phyloP scores from a whole-genome alignment of 2,329 filamentous ascomycete genomes.

The Fusarium penzigii region DNA sequence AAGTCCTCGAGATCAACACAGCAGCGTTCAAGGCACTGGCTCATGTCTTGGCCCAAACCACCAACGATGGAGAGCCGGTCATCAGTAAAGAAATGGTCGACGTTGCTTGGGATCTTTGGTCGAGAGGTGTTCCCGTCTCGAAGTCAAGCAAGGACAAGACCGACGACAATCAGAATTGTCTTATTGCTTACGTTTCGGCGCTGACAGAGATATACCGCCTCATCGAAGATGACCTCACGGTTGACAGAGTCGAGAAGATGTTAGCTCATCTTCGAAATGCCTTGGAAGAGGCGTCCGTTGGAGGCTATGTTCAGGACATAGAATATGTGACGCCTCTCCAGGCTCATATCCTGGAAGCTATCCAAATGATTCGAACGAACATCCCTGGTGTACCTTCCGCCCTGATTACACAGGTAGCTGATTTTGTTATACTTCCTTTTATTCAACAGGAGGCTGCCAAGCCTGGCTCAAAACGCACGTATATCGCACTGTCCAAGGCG shows the following conservation, averaged over 20 bases:
- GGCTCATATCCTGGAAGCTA: slow-evolving; percentile 64
- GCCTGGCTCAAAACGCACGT: slow-evolving; percentile 65
- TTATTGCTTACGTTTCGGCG: slow-evolving; percentile 80
- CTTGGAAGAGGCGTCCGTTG: slow-evolving; percentile 68
- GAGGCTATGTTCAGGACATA: slow-evolving; percentile 69
- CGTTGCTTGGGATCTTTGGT: slow-evolving; percentile 71
- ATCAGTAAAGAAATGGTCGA: slow-evolving; percentile 57
- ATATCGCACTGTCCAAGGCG: slow-evolving; percentile 84
- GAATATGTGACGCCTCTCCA: slow-evolving; percentile 76
- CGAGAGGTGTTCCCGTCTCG: slow-evolving; percentile 59
- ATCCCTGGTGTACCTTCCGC: slow-evolving; percentile 64
- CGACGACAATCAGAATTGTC: slow-evolving; percentile 74
- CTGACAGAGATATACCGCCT: slow-evolving; percentile 79
- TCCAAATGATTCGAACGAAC: slow-evolving; percentile 69
- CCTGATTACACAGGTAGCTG: slow-evolving; percentile 69
- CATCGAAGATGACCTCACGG: slow-evolving; percentile 62
- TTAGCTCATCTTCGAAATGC: slow-evolving; percentile 70
- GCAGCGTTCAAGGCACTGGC: slow-evolving; percentile 69
- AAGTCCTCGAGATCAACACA: slow-evolving; percentile 69
- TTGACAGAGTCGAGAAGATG: slow-evolving; percentile 65
- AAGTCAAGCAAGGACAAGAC: slow-evolving; percentile 38
- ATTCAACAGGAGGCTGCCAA: slow-evolving; percentile 37
- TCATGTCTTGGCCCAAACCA: slow-evolving; percentile 58
- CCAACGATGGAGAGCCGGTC: slow-evolving; percentile 42
- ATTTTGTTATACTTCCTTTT: slow-evolving; percentile 73